phyloP scores from a whole-genome alignment of 768 basidiomycete species.

The Termitomyces sp. region DNA sequence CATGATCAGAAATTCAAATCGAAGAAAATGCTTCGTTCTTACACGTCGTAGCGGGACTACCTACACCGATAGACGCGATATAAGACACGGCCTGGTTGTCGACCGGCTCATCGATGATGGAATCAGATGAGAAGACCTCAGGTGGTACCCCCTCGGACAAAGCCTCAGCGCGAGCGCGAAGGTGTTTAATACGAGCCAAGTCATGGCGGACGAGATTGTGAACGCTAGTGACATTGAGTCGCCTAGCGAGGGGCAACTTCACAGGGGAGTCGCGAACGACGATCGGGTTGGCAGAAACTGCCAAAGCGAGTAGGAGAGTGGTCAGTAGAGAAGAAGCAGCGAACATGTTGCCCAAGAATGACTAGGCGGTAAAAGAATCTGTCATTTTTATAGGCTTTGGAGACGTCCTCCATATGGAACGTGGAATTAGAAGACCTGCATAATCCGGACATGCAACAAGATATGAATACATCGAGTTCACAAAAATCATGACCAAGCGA shows the following conservation, averaged over 20 bases:
- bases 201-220: slow-evolving; percentile 47
- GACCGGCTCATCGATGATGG: slow-evolving; percentile 35
- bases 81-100: slow-evolving; percentile 36
- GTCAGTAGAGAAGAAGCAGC: slow-evolving; percentile 34
- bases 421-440: neutral
- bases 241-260: slow-evolving; percentile 47
- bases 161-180: slow-evolving; percentile 34
- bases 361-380: neutral
- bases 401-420: neutral
- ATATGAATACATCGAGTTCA: neutral
- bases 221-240: slow-evolving; percentile 29
- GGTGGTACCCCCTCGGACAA: slow-evolving; percentile 21
- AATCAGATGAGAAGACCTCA: slow-evolving; percentile 12
- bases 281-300: slow-evolving; percentile 40
- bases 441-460: neutral
- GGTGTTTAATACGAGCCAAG: slow-evolving; percentile 39
- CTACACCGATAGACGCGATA: slow-evolving; percentile 44
- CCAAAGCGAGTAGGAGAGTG: slow-evolving; percentile 40
- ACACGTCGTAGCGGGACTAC: slow-evolving; percentile 51
- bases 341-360: slow-evolving; percentile 27
- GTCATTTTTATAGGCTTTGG: slow-evolving; percentile 11
- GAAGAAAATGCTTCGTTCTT: slow-evolving; percentile 9
- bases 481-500: neutral
- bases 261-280: slow-evolving; percentile 35
- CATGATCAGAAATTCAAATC: neutral